Base-by-base conservation (phyloP, 768 basidiomycete species). In the Amanita muscaria region DNA sequence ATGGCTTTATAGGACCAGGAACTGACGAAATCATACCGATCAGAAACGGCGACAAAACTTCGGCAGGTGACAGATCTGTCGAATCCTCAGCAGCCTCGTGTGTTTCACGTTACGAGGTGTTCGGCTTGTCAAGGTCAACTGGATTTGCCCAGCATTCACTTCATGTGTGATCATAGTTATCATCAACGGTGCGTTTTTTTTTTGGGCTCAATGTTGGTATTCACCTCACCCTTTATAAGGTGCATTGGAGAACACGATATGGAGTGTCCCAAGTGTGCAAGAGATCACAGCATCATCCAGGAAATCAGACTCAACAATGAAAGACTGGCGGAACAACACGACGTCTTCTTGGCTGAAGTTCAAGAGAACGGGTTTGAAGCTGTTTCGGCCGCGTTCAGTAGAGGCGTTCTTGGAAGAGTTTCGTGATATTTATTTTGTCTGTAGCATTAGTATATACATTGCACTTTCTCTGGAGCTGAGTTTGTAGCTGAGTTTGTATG, bases 121-220 rank as follows among this genome's bases (percentile, higher is more conserved):
- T 83, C 93, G 16, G 75, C 82, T 3, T 98, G 96, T 60, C 75
- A 81, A 12, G 88, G 83, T 1, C 88, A 87, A 53, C 77, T 98
- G 48, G 93, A 97, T 59, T 76, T 97, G 8, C 94, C 96, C 0
- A 85, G 79, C 51, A 73, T 98, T 5, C 93, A 98, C 62, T 98
- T 97, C 58, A 96, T 98, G 94, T 99, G 94, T 63, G 82, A 84
- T 55, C 96, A 98, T 59, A 91, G 88, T 49, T 98, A 89, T 66
- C 96, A 99, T 59, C 90, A 94, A 59, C 73, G 92, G 89, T 88
- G 64, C 58, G 63, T 46, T 2, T 15, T 39, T 25, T 42, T 25
- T 27, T 16, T 30, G 12, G 27, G 35, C 15, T 25, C 27, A 23
- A 40, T 16, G 32, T 25, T 2, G 10, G 22, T 48, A 24, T 24